Evolutionary conservation across 1,139 yeast species (phyloP).

Genomic region (Lodderomyces metapsilosis): DNA sequence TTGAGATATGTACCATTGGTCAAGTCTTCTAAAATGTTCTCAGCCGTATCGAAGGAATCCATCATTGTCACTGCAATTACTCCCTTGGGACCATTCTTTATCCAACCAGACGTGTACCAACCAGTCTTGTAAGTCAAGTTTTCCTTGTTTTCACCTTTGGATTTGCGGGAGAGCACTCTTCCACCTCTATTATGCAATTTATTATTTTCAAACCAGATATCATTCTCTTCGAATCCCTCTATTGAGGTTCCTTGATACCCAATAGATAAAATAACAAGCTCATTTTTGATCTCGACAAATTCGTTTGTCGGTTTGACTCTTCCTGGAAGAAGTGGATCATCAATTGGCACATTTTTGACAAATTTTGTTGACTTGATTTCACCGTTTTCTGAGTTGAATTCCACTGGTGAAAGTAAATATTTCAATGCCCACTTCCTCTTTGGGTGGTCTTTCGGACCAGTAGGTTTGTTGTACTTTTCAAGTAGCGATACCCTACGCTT

Average conservation of each 20-base stretch:
- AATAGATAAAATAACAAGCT: slow-evolving; percentile 76
- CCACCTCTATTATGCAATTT: slow-evolving; percentile 63
- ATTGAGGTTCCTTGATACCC: slow-evolving; percentile 79
- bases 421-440: slow-evolving; percentile 59
- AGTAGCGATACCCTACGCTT: slow-evolving; percentile 69
- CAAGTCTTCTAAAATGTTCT: slow-evolving; percentile 57
- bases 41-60: slow-evolving; percentile 78
- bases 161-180: slow-evolving; percentile 40
- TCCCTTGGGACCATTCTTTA: slow-evolving; percentile 83
- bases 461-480: slow-evolving; percentile 44
- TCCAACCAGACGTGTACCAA: slow-evolving; percentile 90
- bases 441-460: slow-evolving; percentile 14
- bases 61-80: slow-evolving; percentile 91
- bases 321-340: slow-evolving; percentile 31
- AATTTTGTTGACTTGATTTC: slow-evolving; percentile 50
- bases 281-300: slow-evolving; percentile 43
- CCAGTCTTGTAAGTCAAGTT: slow-evolving; percentile 39
- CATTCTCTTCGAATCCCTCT: slow-evolving; percentile 51
- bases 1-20: slow-evolving; percentile 30
- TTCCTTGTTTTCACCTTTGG: slow-evolving; percentile 21
- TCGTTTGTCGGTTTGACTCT: slow-evolving; percentile 44
- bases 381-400: slow-evolving; percentile 36
- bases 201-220: slow-evolving; percentile 61
- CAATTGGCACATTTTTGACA: slow-evolving; percentile 41
- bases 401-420: slow-evolving; percentile 66